A percentile compares a stretch with the other conserved stretches of the same genome.
These are phyloP conservation scores for Pseudopithomyces chartarum DNA, from an alignment of 2,329 filamentous ascomycete genomes.

Conservation along the genomic window DNA sequence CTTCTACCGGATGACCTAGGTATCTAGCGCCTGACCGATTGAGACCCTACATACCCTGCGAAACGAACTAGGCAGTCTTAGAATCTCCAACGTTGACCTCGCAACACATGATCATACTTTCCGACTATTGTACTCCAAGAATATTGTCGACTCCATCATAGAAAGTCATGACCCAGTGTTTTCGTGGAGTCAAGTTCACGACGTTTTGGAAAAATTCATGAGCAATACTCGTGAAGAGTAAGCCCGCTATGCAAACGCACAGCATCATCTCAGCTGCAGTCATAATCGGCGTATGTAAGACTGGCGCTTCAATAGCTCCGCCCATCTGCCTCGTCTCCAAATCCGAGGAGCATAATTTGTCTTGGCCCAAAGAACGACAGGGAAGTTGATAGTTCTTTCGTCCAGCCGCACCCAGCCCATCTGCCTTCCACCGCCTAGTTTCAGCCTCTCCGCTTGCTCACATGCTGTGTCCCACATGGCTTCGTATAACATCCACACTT, in stretches of 20 bases:
- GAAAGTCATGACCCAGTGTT: too few species aligned
- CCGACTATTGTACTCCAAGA: too few species aligned
- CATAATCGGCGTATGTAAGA: neutral
- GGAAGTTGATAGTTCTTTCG: neutral
- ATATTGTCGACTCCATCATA: too few species aligned
- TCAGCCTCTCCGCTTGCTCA: neutral
- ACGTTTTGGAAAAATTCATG: too few species aligned
- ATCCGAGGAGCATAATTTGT: neutral
- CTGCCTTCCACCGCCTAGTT: neutral
- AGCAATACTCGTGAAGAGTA: neutral
- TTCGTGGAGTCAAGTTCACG: too few species aligned
- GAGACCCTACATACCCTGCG: too few species aligned
- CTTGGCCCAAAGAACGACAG: neutral
- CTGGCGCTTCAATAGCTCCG: neutral
- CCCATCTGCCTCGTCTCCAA: neutral
- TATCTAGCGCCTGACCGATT: too few species aligned
- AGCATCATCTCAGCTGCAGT: constrained; percentile 1
- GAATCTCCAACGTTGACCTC: too few species aligned
- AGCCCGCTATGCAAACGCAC: constrained; percentile 1
- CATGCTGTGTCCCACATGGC: neutral
- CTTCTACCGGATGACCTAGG: too few species aligned
- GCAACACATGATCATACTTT: too few species aligned
- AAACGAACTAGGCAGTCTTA: too few species aligned
- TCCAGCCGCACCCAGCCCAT: neutral
- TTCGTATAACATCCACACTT: neutral